Percentiles rank a stretch among this genome's conserved stretches.
Evolutionary conservation across 768 basidiomycete species (phyloP).

Genomic region (Rhizopogon sp.): DNA sequence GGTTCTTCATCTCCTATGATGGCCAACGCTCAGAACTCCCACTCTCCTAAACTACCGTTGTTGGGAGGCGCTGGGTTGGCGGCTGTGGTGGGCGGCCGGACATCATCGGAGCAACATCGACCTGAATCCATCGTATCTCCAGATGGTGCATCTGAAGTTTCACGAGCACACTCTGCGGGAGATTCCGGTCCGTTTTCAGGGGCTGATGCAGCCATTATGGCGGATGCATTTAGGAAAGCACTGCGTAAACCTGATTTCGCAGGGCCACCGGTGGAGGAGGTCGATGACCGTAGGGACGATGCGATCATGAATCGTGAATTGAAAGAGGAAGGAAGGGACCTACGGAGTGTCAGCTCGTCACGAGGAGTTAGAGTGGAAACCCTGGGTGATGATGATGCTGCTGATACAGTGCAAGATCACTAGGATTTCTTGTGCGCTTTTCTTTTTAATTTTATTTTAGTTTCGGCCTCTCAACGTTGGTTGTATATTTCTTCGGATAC

Average conservation of each 20-base stretch:
- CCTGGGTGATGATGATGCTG: conserved; percentile 49
- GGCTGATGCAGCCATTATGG: conserved; percentile 89
- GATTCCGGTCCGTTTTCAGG: conserved; percentile 72
- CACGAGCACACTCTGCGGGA: conserved; percentile 52
- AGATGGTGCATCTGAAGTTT: conserved; percentile 73
- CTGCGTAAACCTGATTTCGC: conserved; percentile 87
- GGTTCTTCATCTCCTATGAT: conserved; percentile 84
- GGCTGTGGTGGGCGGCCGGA: conserved; percentile 25
- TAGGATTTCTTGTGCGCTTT: conserved; percentile 31
- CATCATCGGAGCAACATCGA: conserved; percentile 27
- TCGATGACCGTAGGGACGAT: conserved; percentile 37
- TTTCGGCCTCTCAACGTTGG: conserved; percentile 27
- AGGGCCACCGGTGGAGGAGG: conserved; percentile 61
- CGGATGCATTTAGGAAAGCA: conserved; percentile 85
- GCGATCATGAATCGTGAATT: conserved; percentile 60
- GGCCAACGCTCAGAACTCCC: conserved; percentile 44
- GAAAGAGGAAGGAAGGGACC: conserved; percentile 86
- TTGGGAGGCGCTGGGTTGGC: conserved; percentile 31
- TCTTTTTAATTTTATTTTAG: conserved; percentile 31
- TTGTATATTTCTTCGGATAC: conserved; percentile 30
- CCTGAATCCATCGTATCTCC: conserved; percentile 43
- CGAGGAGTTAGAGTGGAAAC: conserved; percentile 78
- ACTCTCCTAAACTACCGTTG: conserved; percentile 43
- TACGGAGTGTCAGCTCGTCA: conserved; percentile 76
- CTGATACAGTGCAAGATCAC: conserved; percentile 44